Percentiles rank a stretch among this genome's conserved stretches.
These are phyloP conservation scores for Hortaea sp. DNA, from an alignment of 2,329 filamentous ascomycete genomes.

Conservation along the genomic window DNA sequence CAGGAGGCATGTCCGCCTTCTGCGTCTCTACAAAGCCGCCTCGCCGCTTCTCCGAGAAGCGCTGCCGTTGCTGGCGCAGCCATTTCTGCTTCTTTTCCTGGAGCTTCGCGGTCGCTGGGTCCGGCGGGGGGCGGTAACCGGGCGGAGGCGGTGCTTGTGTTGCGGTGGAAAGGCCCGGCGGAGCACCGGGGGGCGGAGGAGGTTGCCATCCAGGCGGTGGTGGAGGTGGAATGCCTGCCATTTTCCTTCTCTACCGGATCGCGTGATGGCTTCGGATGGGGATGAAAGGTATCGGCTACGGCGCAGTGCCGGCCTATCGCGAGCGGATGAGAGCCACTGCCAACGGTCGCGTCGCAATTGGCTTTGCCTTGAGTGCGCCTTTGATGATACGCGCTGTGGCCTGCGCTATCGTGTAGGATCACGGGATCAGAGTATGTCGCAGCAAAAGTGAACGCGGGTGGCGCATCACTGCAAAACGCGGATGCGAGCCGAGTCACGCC, in stretches of 20 bases:
- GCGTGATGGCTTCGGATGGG: neutral
- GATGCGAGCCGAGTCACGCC: too few species aligned
- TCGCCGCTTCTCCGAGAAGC: constrained; percentile 95
- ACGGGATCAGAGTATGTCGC: too few species aligned
- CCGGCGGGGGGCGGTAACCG: constrained; percentile 68
- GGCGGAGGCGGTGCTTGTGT: constrained; percentile 60
- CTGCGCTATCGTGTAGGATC: too few species aligned
- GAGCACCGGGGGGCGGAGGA: constrained; percentile 34
- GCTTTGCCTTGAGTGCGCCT: too few species aligned
- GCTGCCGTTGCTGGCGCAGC: constrained; percentile 79
- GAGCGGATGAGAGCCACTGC: constrained; percentile 1
- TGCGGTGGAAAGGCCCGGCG: constrained; percentile 41
- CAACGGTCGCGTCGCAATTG: neutral
- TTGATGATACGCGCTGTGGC: too few species aligned
- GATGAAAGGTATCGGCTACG: constrained; percentile 9
- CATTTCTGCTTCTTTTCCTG: constrained; percentile 99
- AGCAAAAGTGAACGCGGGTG: too few species aligned
- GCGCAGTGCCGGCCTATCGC: constrained; percentile 10
- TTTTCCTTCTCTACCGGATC: constrained; percentile 20
- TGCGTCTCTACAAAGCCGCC: constrained; percentile 95
- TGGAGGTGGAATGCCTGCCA: constrained; percentile 54
- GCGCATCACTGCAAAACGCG: too few species aligned
- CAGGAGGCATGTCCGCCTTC: constrained; percentile 96
- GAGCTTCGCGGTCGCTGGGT: constrained; percentile 86
- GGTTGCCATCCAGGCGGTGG: constrained; percentile 58